Base-by-base conservation (phyloP, 179 eudicot species). In the Vitellaria paradoxa region DNA sequence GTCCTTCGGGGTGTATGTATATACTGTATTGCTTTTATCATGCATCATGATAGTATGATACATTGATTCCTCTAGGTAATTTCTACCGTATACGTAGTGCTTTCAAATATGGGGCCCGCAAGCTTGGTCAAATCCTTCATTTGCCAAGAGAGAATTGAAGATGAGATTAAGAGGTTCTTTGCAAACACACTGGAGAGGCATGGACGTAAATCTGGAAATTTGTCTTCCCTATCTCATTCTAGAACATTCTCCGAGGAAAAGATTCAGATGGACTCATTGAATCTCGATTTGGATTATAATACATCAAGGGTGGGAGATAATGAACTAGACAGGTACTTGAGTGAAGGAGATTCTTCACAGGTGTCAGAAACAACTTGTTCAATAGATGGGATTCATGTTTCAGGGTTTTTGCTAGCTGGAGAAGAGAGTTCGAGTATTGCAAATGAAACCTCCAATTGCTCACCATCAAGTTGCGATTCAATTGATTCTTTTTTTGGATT, bases 11-110 rank as follows among this genome's bases (percentile, higher is more conserved):
- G 40, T 73, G 78, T 30, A 21, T 46, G 30, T 56, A 2, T 56
- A 49, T 68, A 65, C 49, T 30, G 2, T 30, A 30, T 30, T 30
- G 37, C 37, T 30, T 30, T 30, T 30, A 30, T 30, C 37, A 23
- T 21, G 26, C 7, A 20, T 56, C 67, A 37, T 74, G 63, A 47
- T 69, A 69, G 42, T 70, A 40, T 74, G 2, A 21, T 8, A 42
- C 6, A 26, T 74, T 65, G 53, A 17, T 30, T 72, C 21, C 20
- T 80, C 26, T 72, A 89, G 91, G 86, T 68, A 89, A 84, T 78
- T 86, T 71, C 76, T 82, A 76, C 68, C 90, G 91, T 1, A 86
- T 89, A 82, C 84, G 84, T n/a, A 89, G 91, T 79, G 93, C 93
- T 57, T 84, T 89, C 75, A 88, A 80, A 74, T 83, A 66, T 76